Conservation (phyloP, 345 rosid genomes). For the Populus davidiana region DNA sequence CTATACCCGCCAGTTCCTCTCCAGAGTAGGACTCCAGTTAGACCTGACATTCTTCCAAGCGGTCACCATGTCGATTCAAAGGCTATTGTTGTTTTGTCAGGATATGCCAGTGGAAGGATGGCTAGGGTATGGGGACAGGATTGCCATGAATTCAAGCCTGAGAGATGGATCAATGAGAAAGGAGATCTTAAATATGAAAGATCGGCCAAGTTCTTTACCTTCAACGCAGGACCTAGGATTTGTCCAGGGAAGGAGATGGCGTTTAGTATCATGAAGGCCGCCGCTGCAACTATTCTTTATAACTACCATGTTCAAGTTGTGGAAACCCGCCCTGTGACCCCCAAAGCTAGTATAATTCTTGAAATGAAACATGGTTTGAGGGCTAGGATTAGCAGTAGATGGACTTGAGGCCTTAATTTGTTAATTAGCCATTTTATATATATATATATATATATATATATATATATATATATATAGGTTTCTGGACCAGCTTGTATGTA, state of each 20-base stretch:
- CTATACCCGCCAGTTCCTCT: constrained; percentile 22
- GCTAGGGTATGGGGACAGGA: constrained; percentile 25
- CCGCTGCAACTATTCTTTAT: background rate
- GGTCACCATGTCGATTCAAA: constrained; percentile 12
- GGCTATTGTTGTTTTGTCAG: background rate
- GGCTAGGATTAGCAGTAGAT: background rate
- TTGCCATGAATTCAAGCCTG: constrained; percentile 18
- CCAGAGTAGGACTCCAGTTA: background rate
- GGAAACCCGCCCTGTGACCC: background rate
- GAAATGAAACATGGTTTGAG: background rate
- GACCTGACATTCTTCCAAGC: constrained; percentile 20
- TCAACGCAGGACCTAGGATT: constrained; percentile 9
- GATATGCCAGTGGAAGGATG: constrained; percentile 20
- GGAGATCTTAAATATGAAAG: background rate
- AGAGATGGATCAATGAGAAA: constrained; percentile 3
- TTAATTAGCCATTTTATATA: no score
- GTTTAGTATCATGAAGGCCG: background rate
- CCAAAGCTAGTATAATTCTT: background rate
- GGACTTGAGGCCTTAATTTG: background rate
- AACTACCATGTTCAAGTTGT: background rate
- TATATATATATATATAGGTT: no score
- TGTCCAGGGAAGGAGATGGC: constrained; percentile 7
- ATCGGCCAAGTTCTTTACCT: background rate
- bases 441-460: no score
- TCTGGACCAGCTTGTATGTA: no score